A percentile compares a stretch with the other conserved stretches of the same genome.
These are phyloP conservation scores for Geranium incanum DNA, from an alignment of 441 rosid species.

Conservation along the genomic window DNA sequence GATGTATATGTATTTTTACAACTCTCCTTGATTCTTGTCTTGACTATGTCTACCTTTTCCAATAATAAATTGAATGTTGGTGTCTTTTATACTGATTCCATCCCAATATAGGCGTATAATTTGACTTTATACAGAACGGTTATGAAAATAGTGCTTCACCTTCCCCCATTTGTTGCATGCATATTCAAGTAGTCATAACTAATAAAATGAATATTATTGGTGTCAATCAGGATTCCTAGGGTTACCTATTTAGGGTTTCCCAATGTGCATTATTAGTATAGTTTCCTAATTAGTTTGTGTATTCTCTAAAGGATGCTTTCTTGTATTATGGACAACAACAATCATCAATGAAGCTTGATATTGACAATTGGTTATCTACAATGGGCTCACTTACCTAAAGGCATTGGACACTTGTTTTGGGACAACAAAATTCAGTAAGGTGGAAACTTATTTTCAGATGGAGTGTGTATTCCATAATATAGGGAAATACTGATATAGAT, in stretches of 20 bases:
- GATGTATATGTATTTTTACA: neutral
- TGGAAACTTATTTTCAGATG: too few relatives aligned
- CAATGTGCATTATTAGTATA: too few relatives aligned
- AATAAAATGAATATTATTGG: neutral
- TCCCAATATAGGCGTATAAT: neutral
- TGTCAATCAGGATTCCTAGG: neutral
- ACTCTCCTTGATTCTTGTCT: neutral
- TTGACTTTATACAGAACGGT: neutral
- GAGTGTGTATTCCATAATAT: too few relatives aligned
- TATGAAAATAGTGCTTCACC: conserved; percentile 2
- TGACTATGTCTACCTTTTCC: neutral
- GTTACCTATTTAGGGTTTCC: too few relatives aligned
- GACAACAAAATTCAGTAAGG: too few relatives aligned
- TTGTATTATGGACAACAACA: too few relatives aligned
- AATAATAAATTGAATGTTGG: neutral
- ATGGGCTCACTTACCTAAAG: too few relatives aligned
- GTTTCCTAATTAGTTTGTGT: too few relatives aligned
- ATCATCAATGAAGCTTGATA: too few relatives aligned
- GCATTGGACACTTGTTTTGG: too few relatives aligned
- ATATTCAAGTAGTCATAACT: neutral
- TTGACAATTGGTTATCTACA: too few relatives aligned
- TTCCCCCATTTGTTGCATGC: conserved; percentile 1
- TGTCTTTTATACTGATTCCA: neutral
- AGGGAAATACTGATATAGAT: neutral
- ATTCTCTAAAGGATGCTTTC: too few relatives aligned